Evolutionary conservation across 768 basidiomycete species (phyloP), one percentile per base, ranked within the genome.

Genomic region (Russula brevipes): DNA sequence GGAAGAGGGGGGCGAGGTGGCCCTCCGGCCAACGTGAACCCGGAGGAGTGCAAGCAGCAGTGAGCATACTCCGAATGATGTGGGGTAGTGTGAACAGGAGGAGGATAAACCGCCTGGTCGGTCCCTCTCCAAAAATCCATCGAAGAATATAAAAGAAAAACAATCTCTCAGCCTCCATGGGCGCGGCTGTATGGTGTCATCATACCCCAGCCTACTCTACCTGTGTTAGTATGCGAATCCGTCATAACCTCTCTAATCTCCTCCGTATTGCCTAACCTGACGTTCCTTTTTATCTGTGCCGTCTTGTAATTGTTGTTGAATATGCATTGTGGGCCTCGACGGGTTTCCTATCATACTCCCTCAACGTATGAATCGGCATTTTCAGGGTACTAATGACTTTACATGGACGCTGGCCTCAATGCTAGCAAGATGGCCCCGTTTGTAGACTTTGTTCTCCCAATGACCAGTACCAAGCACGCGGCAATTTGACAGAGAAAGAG

Each of bases 21-120:
- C 8, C 80, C 75, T 51, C 74, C 73, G n/a, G 70, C 73, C 41
- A 82, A 82, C 68, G 80, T 81, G 60, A 86, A 90, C 72, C 85
- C 90, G 1, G 87, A 92, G 72, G 93, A 95, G 74, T 95, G 93
- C 82, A 92, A 93, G 79, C 89, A 94, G 73, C 92, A 94, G 86
- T 94, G 76, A 76, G 70, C 38, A 38, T 11, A 24, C 9, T 9
- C 19, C 8, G 35, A 35, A 14, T 44, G 42, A 38, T 33, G 14
- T 2, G 4, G 30, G 5, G 14, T 10, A 33, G 39, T 16, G 31
- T 51, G 50, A 59, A n/a, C 42, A 38, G 24, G 39, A 39, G 58
- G 51, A 19, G 39, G 44, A 35, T 41, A 42, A 47, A 35, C 39
- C 16, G 35, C 24, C 42, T 14, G 35, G 42, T 53, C 42, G 51